Percentiles rank a stretch among this genome's conserved stretches.
phyloP scores from a whole-genome alignment of 2,329 filamentous ascomycete genomes.

The Botrytis galanthina region DNA sequence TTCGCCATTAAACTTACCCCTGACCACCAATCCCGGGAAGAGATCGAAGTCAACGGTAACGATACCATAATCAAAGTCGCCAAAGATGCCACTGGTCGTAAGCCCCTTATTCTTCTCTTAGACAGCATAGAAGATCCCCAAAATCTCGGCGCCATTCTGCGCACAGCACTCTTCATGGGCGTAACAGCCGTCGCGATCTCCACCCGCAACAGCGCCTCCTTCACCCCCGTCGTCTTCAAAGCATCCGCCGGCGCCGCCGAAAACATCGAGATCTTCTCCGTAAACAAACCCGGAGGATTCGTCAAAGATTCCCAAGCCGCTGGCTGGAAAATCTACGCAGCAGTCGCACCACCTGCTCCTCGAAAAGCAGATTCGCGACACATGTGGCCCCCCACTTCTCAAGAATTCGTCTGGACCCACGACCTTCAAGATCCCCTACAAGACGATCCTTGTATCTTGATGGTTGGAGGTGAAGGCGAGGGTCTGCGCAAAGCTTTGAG shows the following conservation, averaged over 20 bases:
- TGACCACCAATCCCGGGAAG: conserved; percentile 70
- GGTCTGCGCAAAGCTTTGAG: conserved; percentile 66
- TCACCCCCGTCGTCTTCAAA: conserved; percentile 79
- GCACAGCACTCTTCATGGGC: conserved; percentile 87
- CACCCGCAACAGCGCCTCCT: conserved; percentile 66
- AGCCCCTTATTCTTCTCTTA: conserved; percentile 71
- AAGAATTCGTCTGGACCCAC: conserved; percentile 45
- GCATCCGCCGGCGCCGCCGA: conserved; percentile 87
- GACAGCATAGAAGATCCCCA: conserved; percentile 81
- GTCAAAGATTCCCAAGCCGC: conserved; percentile 62
- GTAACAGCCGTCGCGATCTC: conserved; percentile 80
- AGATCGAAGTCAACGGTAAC: conserved; percentile 69
- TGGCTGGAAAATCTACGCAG: conserved; percentile 83
- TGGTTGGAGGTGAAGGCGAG: conserved; percentile 79
- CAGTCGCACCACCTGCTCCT: conserved; percentile 52
- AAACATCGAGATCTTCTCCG: conserved; percentile 68
- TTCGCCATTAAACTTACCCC: conserved; percentile 59
- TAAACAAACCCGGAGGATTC: conserved; percentile 67
- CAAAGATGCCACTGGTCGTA: conserved; percentile 43
- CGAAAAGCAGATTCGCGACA: conserved; percentile 31
- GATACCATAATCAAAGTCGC: conserved; percentile 47
- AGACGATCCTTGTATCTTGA: conserved; percentile 68
- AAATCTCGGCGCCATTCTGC: conserved; percentile 86
- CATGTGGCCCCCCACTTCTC: background rate
- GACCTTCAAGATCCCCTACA: conserved; percentile 55